phyloP scores from a whole-genome alignment of 768 basidiomycete species.

The Podaxis pistillaris region DNA sequence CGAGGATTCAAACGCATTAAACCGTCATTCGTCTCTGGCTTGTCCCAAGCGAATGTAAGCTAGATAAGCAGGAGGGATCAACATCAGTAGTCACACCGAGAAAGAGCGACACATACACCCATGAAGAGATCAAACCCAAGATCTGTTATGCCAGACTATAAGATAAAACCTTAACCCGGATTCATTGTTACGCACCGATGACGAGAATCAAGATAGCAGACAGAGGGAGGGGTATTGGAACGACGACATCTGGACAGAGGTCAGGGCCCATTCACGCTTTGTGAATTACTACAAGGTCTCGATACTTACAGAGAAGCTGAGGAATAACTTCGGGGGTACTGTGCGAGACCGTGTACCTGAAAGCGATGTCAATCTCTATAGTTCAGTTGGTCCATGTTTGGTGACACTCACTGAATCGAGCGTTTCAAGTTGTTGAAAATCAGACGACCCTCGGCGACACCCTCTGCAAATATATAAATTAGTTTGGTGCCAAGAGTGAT shows the following conservation, averaged over 20 bases:
- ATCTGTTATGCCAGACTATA: constrained; percentile 36
- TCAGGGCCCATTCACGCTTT: background rate
- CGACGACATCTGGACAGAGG: constrained; percentile 50
- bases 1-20: constrained; percentile 67
- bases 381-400: background rate
- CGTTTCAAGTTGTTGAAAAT: constrained; percentile 72
- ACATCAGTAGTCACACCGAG: background rate
- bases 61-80: constrained; percentile 18
- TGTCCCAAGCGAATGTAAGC: constrained; percentile 74
- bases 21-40: constrained; percentile 62
- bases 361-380: background rate
- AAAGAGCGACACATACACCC: constrained; percentile 41
- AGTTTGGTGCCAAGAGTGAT: background rate
- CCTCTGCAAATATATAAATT: constrained; percentile 38
- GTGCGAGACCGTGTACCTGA: constrained; percentile 62
- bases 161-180: background rate
- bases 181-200: constrained; percentile 44
- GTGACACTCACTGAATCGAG: constrained; percentile 56
- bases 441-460: constrained; percentile 65
- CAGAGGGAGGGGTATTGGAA: constrained; percentile 64
- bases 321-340: constrained; percentile 71
- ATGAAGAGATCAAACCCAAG: constrained; percentile 70
- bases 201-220: constrained; percentile 71
- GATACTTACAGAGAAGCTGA: constrained; percentile 57
- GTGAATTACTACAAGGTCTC: background rate